phyloP scores from a whole-genome alignment of 257 asterid species.

The Lycium ferocissimum region DNA sequence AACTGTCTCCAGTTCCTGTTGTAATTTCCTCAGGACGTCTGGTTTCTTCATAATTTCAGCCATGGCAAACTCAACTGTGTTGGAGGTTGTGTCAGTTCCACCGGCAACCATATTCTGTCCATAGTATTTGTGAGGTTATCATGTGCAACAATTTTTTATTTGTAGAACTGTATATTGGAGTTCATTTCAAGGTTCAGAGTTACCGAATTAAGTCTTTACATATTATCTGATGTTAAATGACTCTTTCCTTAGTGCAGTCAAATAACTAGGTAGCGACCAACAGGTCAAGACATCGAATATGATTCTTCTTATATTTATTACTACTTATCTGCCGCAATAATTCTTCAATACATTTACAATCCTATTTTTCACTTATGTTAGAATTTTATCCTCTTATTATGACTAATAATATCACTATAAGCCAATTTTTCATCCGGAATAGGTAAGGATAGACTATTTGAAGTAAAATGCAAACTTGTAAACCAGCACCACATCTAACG shows the following conservation, averaged over 20 bases:
- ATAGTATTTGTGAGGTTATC: neutral
- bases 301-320: neutral
- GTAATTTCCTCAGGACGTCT: slow-evolving; percentile 46
- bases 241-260: neutral
- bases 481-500: neutral
- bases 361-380: neutral
- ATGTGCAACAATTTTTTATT: too few relatives aligned
- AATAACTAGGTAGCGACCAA: neutral
- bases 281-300: neutral
- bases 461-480: neutral
- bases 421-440: neutral
- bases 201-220: neutral
- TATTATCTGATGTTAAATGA: neutral
- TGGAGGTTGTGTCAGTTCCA: slow-evolving; percentile 82
- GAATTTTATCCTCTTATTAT: neutral
- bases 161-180: neutral
- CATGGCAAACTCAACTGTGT: slow-evolving; percentile 64
- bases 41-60: slow-evolving; percentile 75
- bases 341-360: neutral
- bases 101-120: slow-evolving; percentile 76
- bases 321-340: neutral
- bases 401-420: neutral
- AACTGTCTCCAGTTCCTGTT: slow-evolving; percentile 56
- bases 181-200: neutral
- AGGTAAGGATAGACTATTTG: neutral